Percentiles rank a stretch among this genome's conserved stretches.
These are phyloP conservation scores for Trichoderma semiorbis DNA, from an alignment of 2,329 filamentous ascomycete genomes.

Conservation along the genomic window DNA sequence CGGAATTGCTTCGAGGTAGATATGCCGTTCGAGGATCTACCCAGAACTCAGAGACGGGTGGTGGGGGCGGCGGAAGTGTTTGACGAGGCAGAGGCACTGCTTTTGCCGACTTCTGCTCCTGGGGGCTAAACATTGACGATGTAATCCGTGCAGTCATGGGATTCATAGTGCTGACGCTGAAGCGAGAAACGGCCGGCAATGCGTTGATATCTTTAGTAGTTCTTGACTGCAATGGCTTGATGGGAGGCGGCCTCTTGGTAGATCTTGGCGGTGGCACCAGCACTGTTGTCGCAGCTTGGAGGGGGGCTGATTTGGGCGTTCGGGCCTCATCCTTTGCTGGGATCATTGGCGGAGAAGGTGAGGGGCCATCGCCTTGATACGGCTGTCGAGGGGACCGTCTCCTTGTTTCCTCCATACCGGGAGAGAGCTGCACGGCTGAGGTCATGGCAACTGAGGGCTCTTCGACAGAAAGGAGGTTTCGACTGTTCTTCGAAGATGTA, in stretches of 20 bases:
- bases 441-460: conserved; percentile 23
- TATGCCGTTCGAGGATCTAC: conserved; percentile 21
- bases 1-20: conserved; percentile 32
- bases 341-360: not conserved
- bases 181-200: not conserved
- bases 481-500: not conserved
- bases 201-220: not conserved
- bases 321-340: not conserved
- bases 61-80: not conserved
- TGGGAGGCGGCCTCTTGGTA: not conserved
- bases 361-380: not conserved
- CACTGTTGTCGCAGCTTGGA: not conserved
- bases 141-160: conserved; percentile 6
- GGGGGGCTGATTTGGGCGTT: not conserved
- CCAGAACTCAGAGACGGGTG: not conserved
- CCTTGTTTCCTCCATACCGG: conserved; percentile 47
- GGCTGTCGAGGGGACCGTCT: conserved; percentile 46
- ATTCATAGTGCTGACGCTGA: not conserved
- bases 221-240: conserved; percentile 1
- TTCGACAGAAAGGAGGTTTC: conserved; percentile 1
- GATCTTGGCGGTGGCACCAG: conserved; percentile 14
- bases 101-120: not conserved
- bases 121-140: not conserved
- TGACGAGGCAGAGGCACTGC: not conserved
- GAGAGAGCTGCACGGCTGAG: conserved; percentile 47